Percentiles rank a stretch among this genome's conserved stretches.
phyloP scores from a whole-genome alignment of 306 rosid genomes.

The Sechiopsis laciniata region DNA sequence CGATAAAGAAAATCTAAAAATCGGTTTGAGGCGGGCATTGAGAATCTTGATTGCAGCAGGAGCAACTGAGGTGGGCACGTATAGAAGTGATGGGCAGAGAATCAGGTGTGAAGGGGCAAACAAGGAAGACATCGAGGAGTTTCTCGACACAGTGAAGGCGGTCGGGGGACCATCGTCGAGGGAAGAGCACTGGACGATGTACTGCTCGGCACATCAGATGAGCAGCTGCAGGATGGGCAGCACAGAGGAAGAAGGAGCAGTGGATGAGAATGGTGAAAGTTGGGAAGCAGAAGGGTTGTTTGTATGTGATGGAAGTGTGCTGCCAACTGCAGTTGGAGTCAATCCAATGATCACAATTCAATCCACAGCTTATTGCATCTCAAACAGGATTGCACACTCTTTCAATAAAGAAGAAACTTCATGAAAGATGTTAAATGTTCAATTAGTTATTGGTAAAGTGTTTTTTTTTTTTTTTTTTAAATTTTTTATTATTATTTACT shows the following conservation, averaged over 20 bases:
- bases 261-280: conserved; percentile 74
- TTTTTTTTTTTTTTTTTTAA: background rate
- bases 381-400: conserved; percentile 60
- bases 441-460: background rate
- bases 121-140: conserved; percentile 61
- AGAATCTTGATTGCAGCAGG: conserved; percentile 83
- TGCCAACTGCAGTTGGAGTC: conserved; percentile 79
- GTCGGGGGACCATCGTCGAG: conserved; percentile 58
- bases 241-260: conserved; percentile 56
- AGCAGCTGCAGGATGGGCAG: conserved; percentile 73
- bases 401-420: conserved; percentile 25
- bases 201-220: conserved; percentile 74
- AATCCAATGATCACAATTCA: conserved; percentile 93
- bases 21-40: conserved; percentile 59
- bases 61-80: conserved; percentile 89
- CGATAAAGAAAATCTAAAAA: conserved; percentile 59
- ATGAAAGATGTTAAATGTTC: background rate
- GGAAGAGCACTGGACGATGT: conserved; percentile 52
- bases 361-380: conserved; percentile 77
- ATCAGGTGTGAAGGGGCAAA: conserved; percentile 50
- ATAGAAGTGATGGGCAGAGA: conserved; percentile 82
- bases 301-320: conserved; percentile 84
- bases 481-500: background rate
- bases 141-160: conserved; percentile 47
- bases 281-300: conserved; percentile 87